Evolutionary conservation across 2,329 filamentous ascomycete species (phyloP).

Genomic region (Fusarium chlamydosporum): DNA sequence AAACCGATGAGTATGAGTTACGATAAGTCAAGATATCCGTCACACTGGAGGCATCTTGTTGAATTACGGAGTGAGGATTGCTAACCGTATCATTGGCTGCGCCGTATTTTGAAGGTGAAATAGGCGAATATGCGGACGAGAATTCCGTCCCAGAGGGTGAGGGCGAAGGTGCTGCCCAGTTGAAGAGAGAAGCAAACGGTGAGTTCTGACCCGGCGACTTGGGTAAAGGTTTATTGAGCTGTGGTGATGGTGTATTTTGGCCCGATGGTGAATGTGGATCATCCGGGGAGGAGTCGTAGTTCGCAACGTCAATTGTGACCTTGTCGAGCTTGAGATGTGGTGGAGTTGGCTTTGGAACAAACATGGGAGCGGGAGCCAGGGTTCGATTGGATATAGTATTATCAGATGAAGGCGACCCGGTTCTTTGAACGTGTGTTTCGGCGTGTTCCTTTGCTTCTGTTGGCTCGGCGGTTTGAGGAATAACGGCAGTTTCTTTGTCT

Average conservation of each 20-base stretch:
- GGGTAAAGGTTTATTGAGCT: conserved; percentile 68
- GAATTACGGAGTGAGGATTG: conserved; percentile 53
- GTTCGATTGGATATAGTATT: conserved; percentile 57
- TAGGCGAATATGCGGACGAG: conserved; percentile 68
- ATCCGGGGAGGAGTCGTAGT: conserved; percentile 48
- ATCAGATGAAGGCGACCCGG: conserved; percentile 48
- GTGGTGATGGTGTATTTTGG: conserved; percentile 50
- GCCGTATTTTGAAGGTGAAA: conserved; percentile 59
- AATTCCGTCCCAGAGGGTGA: conserved; percentile 65
- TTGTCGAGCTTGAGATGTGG: conserved; percentile 67
- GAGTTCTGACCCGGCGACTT: conserved; percentile 66
- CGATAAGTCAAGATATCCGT: conserved; percentile 64
- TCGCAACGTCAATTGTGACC: conserved; percentile 54
- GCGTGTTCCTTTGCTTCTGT: conserved; percentile 10
- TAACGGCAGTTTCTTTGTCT: conserved; percentile 42
- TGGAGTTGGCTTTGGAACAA: conserved; percentile 64
- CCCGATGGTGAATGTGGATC: conserved; percentile 50
- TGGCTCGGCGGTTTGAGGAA: conserved; percentile 30
- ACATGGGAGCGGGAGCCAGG: conserved; percentile 64
- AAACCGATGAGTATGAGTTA: conserved; percentile 65
- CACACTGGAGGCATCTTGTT: conserved; percentile 55
- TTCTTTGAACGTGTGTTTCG: conserved; percentile 51
- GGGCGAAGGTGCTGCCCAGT: conserved; percentile 65
- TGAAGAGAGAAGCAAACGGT: conserved; percentile 67
- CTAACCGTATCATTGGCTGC: conserved; percentile 53